Base-by-base conservation (phyloP, 129 eudicot species). In the Pulicaria dysenterica region DNA sequence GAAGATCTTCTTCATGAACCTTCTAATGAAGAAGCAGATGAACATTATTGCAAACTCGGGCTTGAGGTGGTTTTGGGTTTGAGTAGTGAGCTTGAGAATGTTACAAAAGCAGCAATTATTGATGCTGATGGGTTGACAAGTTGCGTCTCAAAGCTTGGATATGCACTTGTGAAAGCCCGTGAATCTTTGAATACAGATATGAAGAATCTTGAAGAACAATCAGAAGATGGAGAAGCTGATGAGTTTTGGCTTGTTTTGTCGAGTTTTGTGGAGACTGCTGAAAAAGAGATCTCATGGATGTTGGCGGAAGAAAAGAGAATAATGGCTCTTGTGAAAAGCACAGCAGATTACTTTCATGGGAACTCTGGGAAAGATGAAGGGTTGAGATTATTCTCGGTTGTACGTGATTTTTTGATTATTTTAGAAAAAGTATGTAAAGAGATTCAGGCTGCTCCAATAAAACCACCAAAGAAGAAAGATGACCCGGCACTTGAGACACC, bases 321-420 rank as follows among this genome's bases (percentile, higher is more conserved):
- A 75, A 80, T 78, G 73, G 62, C 58, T 17, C 77, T 86, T 50
- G 81, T 86, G 68, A 77, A 75, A 69, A 83, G 77, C 43, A 86
- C 91, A n/a, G 82, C 73, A 5, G 91, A 86, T 83, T 86, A 86
- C 57, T 86, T 86, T 38, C 91, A 86, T 55, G 88, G 91, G 5
- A 86, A 72, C 15, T 13, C 79, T 1, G 83, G 83, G 14, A 83
- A 79, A 66, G 91, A 86, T 31, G 91, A 86, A 80, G 91, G 91
- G 46, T 75, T 86, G 64, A 81, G 88, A 37, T 77, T 86, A 62
- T 86, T 86, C 8, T 5, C 75, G 1, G 67, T 86, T 42, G 91
- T 86, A 10, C 73, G 85, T 1, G 91, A 86, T 74, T 86, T 86
- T 68, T 71, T 86, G 62, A 64, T 77, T 15, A 67, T 86, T 77